Evolutionary conservation across 2,329 filamentous ascomycete species (phyloP), one percentile per base, ranked within the genome.

Genomic region (Zymoseptoria tritici): DNA sequence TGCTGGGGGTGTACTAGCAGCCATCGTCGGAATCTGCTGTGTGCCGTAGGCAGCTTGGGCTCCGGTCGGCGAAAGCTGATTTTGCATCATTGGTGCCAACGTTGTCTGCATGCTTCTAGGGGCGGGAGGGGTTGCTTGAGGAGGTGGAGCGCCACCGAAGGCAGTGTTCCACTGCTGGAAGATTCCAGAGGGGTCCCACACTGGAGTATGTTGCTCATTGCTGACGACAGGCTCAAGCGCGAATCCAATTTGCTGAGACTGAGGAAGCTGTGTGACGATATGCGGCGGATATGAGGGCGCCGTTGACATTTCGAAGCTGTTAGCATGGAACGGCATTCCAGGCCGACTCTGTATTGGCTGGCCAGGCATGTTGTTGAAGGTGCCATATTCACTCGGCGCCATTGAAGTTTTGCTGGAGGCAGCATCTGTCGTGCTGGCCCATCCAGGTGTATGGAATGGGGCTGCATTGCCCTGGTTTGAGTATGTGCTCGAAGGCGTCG

Each of bases 121-220:
- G 71, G 71, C 58, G 50, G 76, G 75, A 64, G 76, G 76, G 57
- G 76, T 76, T 36, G 75, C 74, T 66, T 77, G 76, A 53, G 75
- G 74, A 57, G 73, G 69, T 70, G 76, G 72, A 55, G 84, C 85
- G 74, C 87, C 89, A 80, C 91, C 90, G 78, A 97, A 97, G 66
- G 93, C 92, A 71, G 89, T 87, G 75, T 96, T 92, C 92, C 93
- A 97, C 80, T 96, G 91, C 75, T 92, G 96, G 70, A 63, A 66
- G 60, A 73, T 72, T 46, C 70, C 68, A 22, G 70, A 72, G 3
- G 71, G 71, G 63, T 73, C 71, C 71, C 71, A 73, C 24, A 70
- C 67, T 22, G 69, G 69, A 19, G 66, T 62, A 49, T 63, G 62
- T 54, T 64, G 64, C 52, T 71, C 68, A 58, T 67, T 70, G 63